phyloP scores from a whole-genome alignment of 2,329 filamentous ascomycete species.

The Monosporascus sp. region DNA sequence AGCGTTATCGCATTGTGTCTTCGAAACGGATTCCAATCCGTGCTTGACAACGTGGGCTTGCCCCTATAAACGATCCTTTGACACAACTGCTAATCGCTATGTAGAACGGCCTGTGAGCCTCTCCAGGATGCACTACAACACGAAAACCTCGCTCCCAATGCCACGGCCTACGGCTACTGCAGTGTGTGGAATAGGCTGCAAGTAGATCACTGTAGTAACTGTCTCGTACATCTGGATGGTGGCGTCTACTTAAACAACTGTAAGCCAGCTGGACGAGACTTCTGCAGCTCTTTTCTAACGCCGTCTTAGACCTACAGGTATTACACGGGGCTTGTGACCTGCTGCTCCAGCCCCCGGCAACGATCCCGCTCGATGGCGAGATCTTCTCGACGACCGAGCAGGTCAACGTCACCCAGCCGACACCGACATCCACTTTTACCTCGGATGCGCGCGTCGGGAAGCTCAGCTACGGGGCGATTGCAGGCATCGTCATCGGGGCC shows the following conservation, averaged over 20 bases:
- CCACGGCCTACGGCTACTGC: constrained; percentile 50
- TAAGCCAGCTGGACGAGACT: constrained; percentile 22
- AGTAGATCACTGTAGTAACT: constrained; percentile 40
- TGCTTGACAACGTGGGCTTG: constrained; percentile 46
- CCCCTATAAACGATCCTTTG: not conserved
- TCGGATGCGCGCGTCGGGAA: constrained; percentile 38
- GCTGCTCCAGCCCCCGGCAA: constrained; percentile 39
- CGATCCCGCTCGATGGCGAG: constrained; percentile 44
- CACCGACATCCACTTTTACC: constrained; percentile 33
- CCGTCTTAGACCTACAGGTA: constrained; percentile 23
- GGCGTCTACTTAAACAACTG: constrained; percentile 48
- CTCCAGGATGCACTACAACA: constrained; percentile 42
- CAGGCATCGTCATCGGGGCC: constrained; percentile 51
- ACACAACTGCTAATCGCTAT: constrained; percentile 16
- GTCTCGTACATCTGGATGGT: constrained; percentile 33
- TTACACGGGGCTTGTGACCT: constrained; percentile 53
- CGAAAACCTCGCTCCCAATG: constrained; percentile 41
- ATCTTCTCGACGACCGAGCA: constrained; percentile 41
- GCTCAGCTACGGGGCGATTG: constrained; percentile 48
- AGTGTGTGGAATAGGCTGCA: constrained; percentile 36
- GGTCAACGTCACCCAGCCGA: constrained; percentile 46
- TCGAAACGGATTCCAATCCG: constrained; percentile 35
- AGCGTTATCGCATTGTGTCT: constrained; percentile 50
- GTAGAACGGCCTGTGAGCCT: constrained; percentile 47
- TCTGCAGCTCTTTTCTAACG: constrained; percentile 3